Evolutionary conservation across 129 eudicot genomes (phyloP).

Genomic region (Arctium lappa): DNA sequence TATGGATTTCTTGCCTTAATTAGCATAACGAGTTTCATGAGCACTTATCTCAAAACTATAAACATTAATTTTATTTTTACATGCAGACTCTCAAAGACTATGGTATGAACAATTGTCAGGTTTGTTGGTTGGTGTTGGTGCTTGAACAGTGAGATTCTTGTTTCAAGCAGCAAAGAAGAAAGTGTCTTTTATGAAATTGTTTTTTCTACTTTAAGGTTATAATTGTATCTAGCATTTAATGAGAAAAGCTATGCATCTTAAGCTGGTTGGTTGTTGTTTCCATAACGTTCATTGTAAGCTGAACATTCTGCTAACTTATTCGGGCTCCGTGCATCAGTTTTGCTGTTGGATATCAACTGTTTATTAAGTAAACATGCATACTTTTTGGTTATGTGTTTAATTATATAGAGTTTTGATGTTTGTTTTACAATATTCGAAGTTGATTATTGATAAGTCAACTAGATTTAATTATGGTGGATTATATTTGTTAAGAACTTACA

Average conservation of each 20-base stretch:
- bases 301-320: neutral
- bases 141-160: slow-evolving; percentile 76
- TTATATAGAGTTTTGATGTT: too few species aligned
- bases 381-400: too few species aligned
- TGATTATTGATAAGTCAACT: too few species aligned
- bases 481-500: too few species aligned
- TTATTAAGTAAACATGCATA: too few species aligned
- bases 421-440: too few species aligned
- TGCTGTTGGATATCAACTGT: slow-evolving; percentile 65
- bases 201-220: too few species aligned
- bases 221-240: too few species aligned
- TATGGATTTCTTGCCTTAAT: neutral
- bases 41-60: neutral
- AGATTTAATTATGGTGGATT: too few species aligned
- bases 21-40: neutral
- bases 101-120: slow-evolving; percentile 41
- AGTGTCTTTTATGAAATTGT: slow-evolving; percentile 23
- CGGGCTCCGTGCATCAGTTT: slow-evolving; percentile 98
- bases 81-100: neutral
- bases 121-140: slow-evolving; percentile 80
- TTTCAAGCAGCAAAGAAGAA: slow-evolving; percentile 84
- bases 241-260: neutral
- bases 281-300: neutral
- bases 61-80: neutral
- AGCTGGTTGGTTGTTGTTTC: neutral